Evolutionary conservation across 2,329 filamentous ascomycete species (phyloP).

Genomic region (Trichothecium roseum): DNA sequence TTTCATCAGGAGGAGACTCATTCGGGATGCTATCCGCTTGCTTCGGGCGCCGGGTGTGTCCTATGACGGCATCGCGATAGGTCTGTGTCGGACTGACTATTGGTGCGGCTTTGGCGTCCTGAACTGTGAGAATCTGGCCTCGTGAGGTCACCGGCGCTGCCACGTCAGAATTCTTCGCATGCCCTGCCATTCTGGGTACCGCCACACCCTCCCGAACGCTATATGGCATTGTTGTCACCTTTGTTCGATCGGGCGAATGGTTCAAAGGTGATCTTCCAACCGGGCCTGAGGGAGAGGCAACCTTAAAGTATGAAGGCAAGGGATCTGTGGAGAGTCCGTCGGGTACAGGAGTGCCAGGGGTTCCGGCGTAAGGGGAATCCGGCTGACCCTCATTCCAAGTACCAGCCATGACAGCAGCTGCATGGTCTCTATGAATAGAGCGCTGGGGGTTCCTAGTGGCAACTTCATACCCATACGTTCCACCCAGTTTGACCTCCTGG

Average conservation of each 20-base stretch:
- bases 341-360: constrained; percentile 16
- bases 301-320: not conserved
- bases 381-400: constrained; percentile 56
- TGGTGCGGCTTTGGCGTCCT: too few relatives aligned
- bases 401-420: constrained; percentile 42
- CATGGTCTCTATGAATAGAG: constrained; percentile 32
- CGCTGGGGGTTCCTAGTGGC: constrained; percentile 10
- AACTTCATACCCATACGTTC: constrained; percentile 3
- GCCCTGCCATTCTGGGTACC: not conserved
- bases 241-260: not conserved
- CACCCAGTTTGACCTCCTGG: constrained; percentile 13
- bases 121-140: too few relatives aligned
- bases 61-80: too few relatives aligned
- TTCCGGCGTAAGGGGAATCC: constrained; percentile 37
- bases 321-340: constrained; percentile 5
- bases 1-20: not conserved
- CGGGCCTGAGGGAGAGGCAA: not conserved
- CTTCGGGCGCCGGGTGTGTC: not conserved
- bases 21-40: constrained; percentile 3
- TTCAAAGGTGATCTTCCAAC: not conserved
- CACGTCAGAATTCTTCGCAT: too few relatives aligned
- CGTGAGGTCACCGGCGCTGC: too few relatives aligned
- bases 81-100: too few relatives aligned
- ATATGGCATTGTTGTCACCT: not conserved
- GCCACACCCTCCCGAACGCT: not conserved